phyloP scores from a whole-genome alignment of 371 early-diverging fungal species.

The Entomophthora muscae region DNA sequence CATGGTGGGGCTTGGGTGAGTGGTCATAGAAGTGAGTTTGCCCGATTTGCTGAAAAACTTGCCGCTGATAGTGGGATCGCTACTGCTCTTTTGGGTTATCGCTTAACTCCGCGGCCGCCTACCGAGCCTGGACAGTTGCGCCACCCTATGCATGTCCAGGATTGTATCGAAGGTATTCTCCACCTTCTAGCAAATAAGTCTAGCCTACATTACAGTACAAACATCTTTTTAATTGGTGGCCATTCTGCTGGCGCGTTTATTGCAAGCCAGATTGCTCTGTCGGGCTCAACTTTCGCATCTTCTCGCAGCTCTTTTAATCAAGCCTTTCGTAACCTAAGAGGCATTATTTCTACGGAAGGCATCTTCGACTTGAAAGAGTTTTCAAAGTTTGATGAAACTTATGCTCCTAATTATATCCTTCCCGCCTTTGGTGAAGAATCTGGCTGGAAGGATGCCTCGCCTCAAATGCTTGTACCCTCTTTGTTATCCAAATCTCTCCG shows the following conservation, averaged over 20 bases:
- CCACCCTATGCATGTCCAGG: conserved; percentile 1
- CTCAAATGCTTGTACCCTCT: background rate
- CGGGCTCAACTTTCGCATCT: background rate
- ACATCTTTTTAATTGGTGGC: conserved; percentile 1
- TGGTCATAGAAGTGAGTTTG: background rate
- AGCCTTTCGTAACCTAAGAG: background rate
- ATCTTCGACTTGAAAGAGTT: conserved; percentile 6
- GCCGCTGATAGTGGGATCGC: background rate
- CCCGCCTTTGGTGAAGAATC: conserved; percentile 1
- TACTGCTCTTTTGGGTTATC: conserved; percentile 1
- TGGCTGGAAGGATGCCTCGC: background rate
- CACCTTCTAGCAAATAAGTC: background rate
- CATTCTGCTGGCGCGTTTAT: conserved; percentile 7
- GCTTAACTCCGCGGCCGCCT: background rate
- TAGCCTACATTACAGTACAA: background rate
- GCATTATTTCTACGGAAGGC: conserved; percentile 3
- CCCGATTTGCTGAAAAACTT: background rate
- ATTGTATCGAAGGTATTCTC: conserved; percentile 1
- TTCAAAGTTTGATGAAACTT: background rate
- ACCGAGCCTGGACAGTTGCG: background rate
- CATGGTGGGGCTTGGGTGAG: conserved; percentile 9
- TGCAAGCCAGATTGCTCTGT: background rate
- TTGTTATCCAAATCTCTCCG: background rate
- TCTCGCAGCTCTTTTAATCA: background rate
- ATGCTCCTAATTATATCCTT: background rate